Evolutionary conservation across 139 green algal species (phyloP), one percentile per base, ranked within the genome.

Genomic region (Coccomyxa sp.): DNA sequence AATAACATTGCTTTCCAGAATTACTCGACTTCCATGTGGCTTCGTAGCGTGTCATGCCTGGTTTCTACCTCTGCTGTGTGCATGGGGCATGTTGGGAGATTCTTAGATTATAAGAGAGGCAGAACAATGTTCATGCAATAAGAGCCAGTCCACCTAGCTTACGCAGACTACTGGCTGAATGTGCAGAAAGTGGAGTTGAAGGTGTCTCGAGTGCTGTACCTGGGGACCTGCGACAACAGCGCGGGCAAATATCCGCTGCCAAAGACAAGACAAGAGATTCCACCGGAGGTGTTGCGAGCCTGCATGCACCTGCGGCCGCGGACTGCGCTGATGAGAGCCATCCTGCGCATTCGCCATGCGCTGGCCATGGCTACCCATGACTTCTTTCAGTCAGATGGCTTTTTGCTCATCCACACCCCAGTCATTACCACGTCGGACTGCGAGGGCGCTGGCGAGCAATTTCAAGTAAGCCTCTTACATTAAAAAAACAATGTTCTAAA

Each of bases 401-500:
- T 99, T 85, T 86, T 97, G 79, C 99, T 99, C 82, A 92, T 99
- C 78, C 96, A 99, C 92, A 98, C 96, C 66, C 97, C 97, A 79
- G 93, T 99, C 81, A 94, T 99, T 82, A 99, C 95, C 10, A 92
- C 95, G 58, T 92, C 83, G 38, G 97, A 99, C 87, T 98, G 93
- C 83, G 97, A 99, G 88, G 97, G 97, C 32, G 97, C 97, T n/a
- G 97, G 97, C 30, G 97, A 99, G 92, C 98, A 98, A 95, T 99
- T 99, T 90, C 95, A 98, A 91, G 96, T 97, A 68, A 16, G 15
- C n/a, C n/a, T n/a, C n/a, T n/a, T n/a, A n/a, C n/a, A n/a, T n/a
- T n/a, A n/a, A n/a, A n/a, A n/a, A n/a, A n/a, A n/a, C n/a, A n/a
- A n/a, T n/a, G n/a, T n/a, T n/a, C n/a, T n/a, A n/a, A n/a, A n/a